Base-by-base conservation (phyloP, 441 rosid genomes). In the Pelargonium australe region DNA sequence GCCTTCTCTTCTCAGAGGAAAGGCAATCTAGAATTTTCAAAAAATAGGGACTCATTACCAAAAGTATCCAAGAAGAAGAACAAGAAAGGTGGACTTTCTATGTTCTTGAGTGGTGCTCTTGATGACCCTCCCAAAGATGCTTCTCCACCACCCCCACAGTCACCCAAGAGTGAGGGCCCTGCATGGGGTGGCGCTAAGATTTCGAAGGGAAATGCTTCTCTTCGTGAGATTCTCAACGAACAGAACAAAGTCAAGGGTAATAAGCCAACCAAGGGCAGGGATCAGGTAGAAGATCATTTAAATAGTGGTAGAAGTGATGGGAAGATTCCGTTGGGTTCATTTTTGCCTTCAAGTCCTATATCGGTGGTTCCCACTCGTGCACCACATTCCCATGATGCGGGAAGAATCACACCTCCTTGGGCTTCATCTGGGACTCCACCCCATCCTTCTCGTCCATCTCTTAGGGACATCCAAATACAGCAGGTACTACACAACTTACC, bases 21-120 rank as follows among this genome's bases (percentile, higher is more conserved):
- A 73, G 90, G 80, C 3, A 70, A 60, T 70, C 51, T 66, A 13
- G 85, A 79, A 37, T 70, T 75, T 11, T 78, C 76, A 41, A 92
- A 78, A 76, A 76, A 72, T 79, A 89, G 73, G 75, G 70, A 53
- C 70, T 76, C 83, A 20, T 37, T 51, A 3, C 76, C 85, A 9
- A 73, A 80, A 69, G 78, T 74, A 19, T 73, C 85, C 66, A 90
- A 89, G 84, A 95, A 88, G 83, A 88, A 85, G 74, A 80, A 77
- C 44, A 86, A 89, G 76, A 92, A 87, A 78, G 99, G 99, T 62
- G 98, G 98, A 19, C 99, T 95, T 70, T 92, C 99, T 13, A 82
- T 92, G 99, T 95, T 95, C 79, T 73, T 95, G 83, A 95, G 95
- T 63, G 99, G 98, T 79, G 97, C 97, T 74, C 97, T 95, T 70